Percentiles rank a stretch among this genome's conserved stretches.
Conservation (phyloP, 331 rosid genomes). For the Pyracantha coccinea region DNA sequence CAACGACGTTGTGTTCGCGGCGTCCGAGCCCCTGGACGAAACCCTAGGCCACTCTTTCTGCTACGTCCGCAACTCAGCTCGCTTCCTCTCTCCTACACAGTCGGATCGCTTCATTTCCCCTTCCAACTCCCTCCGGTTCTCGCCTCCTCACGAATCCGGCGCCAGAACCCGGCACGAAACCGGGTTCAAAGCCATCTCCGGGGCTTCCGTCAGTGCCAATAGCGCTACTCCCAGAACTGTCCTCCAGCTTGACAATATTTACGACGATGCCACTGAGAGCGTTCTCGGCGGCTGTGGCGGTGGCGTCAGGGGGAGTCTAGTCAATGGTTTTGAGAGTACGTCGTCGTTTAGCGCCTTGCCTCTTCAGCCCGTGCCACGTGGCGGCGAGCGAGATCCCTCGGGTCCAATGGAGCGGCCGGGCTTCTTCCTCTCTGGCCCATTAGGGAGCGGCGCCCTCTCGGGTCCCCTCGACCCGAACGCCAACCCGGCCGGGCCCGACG, state of each 20-base stretch:
- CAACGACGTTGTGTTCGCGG: conserved; percentile 51
- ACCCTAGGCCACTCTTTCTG: conserved; percentile 98
- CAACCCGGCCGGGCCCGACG: conserved; percentile 4
- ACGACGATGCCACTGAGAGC: conserved; percentile 48
- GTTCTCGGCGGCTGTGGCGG: conserved; percentile 22
- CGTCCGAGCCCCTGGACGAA: conserved; percentile 70
- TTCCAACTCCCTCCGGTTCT: conserved; percentile 74
- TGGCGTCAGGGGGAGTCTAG: conserved; percentile 32
- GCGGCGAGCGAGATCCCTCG: conserved; percentile 46
- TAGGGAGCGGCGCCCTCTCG: conserved; percentile 72
- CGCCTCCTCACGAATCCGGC: conserved; percentile 55
- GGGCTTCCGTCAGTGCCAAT: conserved; percentile 93
- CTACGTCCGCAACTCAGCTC: conserved; percentile 74
- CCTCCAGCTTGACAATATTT: conserved; percentile 45
- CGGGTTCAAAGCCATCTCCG: conserved; percentile 75
- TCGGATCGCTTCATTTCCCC: conserved; percentile 93
- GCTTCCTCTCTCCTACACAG: conserved; percentile 64
- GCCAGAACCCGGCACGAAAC: conserved; percentile 50
- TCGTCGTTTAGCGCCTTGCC: conserved; percentile 70
- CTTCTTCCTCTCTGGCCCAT: conserved; percentile 86
- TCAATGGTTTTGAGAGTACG: conserved; percentile 82
- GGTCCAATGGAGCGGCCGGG: conserved; percentile 68
- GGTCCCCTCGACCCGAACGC: conserved; percentile 58
- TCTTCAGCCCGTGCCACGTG: conserved; percentile 65
- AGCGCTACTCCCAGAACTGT: conserved; percentile 76